A percentile compares a stretch with the other conserved stretches of the same genome.
Conservation (phyloP, 2,329 filamentous ascomycete genomes). For the Claviceps paspali region DNA sequence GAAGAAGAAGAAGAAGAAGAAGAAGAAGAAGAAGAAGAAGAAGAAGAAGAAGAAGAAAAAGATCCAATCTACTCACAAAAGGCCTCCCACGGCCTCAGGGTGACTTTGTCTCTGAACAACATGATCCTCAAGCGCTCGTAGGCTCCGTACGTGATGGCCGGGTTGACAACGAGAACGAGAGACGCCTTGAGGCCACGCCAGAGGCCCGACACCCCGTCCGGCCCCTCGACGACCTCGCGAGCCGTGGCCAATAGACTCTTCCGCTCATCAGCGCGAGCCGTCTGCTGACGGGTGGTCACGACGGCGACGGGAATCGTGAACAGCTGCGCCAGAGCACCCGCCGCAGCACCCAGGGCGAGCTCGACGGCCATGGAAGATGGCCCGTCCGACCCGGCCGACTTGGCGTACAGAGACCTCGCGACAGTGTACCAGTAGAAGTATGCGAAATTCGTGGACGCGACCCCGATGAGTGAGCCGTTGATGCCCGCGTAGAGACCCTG, state of each 20-base stretch:
- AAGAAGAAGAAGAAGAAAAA: no score
- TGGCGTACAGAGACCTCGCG: constrained; percentile 67
- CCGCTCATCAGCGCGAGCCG: constrained; percentile 67
- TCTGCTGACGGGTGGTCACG: constrained; percentile 91
- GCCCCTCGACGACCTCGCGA: constrained; percentile 73
- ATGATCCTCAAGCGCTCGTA: constrained; percentile 75
- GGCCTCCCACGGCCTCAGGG: constrained; percentile 69
- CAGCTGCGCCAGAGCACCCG: constrained; percentile 81
- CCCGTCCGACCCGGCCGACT: constrained; percentile 31
- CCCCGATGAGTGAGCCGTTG: constrained; percentile 70
- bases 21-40: no score
- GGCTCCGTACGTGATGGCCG: constrained; percentile 92
- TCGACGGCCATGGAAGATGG: constrained; percentile 68
- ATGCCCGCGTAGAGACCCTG: constrained; percentile 81
- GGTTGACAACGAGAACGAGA: constrained; percentile 88
- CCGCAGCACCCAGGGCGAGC: constrained; percentile 68
- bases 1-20: no score
- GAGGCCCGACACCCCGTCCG: constrained; percentile 76
- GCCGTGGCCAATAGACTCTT: constrained; percentile 81
- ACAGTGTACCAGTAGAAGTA: constrained; percentile 99
- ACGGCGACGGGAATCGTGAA: constrained; percentile 96
- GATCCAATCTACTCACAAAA: constrained; percentile 55
- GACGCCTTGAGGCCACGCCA: constrained; percentile 96
- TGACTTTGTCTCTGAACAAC: constrained; percentile 63
- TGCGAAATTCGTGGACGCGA: constrained; percentile 95